phyloP scores from a whole-genome alignment of 176 grass and related monocot species.

The Oryza coarctata region DNA sequence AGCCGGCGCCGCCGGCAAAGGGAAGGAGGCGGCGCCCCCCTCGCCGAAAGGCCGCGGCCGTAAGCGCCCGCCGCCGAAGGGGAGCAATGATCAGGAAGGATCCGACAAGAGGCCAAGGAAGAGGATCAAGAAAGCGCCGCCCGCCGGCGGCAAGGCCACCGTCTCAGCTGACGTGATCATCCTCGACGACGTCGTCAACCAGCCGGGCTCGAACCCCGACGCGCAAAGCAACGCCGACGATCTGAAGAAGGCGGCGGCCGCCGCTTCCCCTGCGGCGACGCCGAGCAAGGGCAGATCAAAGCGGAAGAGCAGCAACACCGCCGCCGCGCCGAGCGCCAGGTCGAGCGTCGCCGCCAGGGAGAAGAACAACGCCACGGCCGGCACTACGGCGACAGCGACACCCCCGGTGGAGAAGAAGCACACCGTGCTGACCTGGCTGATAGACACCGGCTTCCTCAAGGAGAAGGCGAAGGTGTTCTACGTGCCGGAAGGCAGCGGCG shows the following conservation, averaged over 20 bases:
- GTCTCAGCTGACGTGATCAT: not conserved
- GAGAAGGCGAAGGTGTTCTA: slow-evolving; percentile 58
- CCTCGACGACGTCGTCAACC: not conserved
- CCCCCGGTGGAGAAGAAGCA: slow-evolving; percentile 19
- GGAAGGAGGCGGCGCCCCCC: not conserved
- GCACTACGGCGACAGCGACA: no score
- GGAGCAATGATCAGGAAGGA: not conserved
- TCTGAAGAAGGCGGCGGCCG: not conserved
- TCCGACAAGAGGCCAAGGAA: slow-evolving; percentile 33
- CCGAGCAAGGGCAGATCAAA: not conserved
- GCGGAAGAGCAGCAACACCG: not conserved
- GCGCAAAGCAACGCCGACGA: not conserved
- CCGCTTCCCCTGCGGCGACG: not conserved
- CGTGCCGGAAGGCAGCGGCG: slow-evolving; percentile 23
- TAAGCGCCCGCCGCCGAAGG: slow-evolving; percentile 35
- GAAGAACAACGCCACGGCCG: not conserved
- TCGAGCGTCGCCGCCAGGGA: slow-evolving; percentile 11
- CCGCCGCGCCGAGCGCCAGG: not conserved
- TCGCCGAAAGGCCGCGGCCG: slow-evolving; percentile 17
- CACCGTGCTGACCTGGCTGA: slow-evolving; percentile 73
- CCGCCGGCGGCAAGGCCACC: not conserved
- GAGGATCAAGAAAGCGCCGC: not conserved
- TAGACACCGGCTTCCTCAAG: slow-evolving; percentile 47
- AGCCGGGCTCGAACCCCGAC: not conserved
- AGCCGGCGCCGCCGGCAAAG: not conserved